These are phyloP conservation scores for Lactifluus pinguis DNA, from an alignment of 768 basidiomycete genomes.

Conservation along the genomic window DNA sequence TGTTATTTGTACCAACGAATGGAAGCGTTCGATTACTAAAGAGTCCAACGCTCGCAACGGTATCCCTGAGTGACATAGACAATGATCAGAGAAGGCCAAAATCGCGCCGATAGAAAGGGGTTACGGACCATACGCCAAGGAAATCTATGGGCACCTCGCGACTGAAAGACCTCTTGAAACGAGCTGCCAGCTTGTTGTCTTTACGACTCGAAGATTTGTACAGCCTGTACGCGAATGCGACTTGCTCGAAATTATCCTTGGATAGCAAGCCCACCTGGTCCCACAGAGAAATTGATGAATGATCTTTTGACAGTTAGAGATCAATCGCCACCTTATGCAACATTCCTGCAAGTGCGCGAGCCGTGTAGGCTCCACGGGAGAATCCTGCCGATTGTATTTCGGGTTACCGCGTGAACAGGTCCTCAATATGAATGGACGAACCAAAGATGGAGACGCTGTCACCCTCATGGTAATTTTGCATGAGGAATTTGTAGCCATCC, in stretches of 20 bases:
- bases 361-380: slow-evolving; percentile 60
- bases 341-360: slow-evolving; percentile 69
- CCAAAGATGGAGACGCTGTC: slow-evolving; percentile 72
- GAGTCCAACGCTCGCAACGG: slow-evolving; percentile 66
- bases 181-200: slow-evolving; percentile 41
- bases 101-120: neutral
- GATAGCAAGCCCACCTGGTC: slow-evolving; percentile 63
- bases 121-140: slow-evolving; percentile 61
- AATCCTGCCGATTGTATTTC: slow-evolving; percentile 44
- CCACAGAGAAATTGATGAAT: neutral
- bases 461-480: slow-evolving; percentile 64
- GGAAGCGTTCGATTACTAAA: slow-evolving; percentile 51
- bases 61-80: slow-evolving; percentile 44
- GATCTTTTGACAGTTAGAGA: neutral
- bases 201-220: slow-evolving; percentile 46
- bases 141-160: slow-evolving; percentile 65
- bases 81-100: neutral
- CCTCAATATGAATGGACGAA: slow-evolving; percentile 21
- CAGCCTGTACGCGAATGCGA: slow-evolving; percentile 66
- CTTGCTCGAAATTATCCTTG: slow-evolving; percentile 56
- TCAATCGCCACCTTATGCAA: slow-evolving; percentile 46
- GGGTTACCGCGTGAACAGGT: neutral
- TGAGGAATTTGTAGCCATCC: slow-evolving; percentile 68
- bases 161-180: slow-evolving; percentile 69
- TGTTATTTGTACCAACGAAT: slow-evolving; percentile 53